A percentile compares a stretch with the other conserved stretches of the same genome.
Conservation (phyloP, 2,329 filamentous ascomycete genomes). For the Apiospora pterosperma region DNA sequence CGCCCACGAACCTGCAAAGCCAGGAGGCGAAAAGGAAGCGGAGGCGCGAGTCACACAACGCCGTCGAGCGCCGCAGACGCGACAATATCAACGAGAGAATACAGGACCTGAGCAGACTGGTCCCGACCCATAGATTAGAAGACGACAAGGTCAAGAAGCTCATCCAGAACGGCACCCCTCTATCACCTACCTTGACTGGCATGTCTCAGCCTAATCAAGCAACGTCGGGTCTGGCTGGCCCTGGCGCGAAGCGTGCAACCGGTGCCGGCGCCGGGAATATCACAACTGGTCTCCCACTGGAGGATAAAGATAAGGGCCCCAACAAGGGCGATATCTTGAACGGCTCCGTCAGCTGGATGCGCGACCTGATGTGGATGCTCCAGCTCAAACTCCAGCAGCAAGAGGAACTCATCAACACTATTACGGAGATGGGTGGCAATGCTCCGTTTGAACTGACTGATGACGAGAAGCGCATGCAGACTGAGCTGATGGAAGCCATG, state of each 20-base stretch:
- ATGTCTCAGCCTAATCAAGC: slow-evolving; percentile 68
- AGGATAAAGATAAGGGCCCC: slow-evolving; percentile 97
- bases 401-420: slow-evolving; percentile 76
- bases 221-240: slow-evolving; percentile 83
- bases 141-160: slow-evolving; percentile 97
- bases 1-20: slow-evolving; percentile 55
- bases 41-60: slow-evolving; percentile 90
- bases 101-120: slow-evolving; percentile 89
- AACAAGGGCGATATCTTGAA: slow-evolving; percentile 99
- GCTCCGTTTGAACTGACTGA: slow-evolving; percentile 83
- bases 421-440: slow-evolving; percentile 67
- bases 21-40: slow-evolving; percentile 93
- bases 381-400: slow-evolving; percentile 87
- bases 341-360: slow-evolving; percentile 93
- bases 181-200: slow-evolving; percentile 77
- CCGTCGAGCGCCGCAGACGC: slow-evolving; percentile 88
- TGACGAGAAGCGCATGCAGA: slow-evolving; percentile 93
- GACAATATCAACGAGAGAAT: slow-evolving; percentile 99
- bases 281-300: slow-evolving; percentile 85
- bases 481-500: slow-evolving; percentile 83
- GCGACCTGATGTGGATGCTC: slow-evolving; percentile 96
- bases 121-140: slow-evolving; percentile 87
- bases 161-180: slow-evolving; percentile 83
- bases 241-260: slow-evolving; percentile 75
- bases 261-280: slow-evolving; percentile 75